These are phyloP conservation scores for Candida nanaspora DNA, from an alignment of 805 yeast species.

Conservation along the genomic window DNA sequence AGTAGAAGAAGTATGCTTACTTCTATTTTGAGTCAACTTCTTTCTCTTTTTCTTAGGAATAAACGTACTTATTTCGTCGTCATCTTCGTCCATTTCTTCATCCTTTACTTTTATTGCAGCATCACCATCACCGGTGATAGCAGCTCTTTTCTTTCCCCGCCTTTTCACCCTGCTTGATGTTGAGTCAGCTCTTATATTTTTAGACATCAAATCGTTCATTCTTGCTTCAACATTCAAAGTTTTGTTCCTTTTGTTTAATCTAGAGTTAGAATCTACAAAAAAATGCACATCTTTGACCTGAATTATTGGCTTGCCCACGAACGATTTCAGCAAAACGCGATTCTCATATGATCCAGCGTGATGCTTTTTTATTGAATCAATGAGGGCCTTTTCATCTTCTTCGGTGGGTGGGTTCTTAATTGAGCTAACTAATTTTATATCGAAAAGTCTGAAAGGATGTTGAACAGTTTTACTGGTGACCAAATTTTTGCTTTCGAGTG, in stretches of 20 bases:
- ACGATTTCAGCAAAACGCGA: background rate
- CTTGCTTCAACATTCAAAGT: too few relatives aligned
- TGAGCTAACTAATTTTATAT: slow-evolving; percentile 3
- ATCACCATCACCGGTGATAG: background rate
- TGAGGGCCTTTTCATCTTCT: slow-evolving; percentile 3
- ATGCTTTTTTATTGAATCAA: too few relatives aligned
- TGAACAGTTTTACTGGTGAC: slow-evolving; percentile 6
- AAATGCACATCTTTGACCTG: slow-evolving; percentile 16
- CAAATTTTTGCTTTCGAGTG: slow-evolving; percentile 25
- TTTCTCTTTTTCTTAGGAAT: slow-evolving; percentile 24
- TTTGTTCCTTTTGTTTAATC: too few relatives aligned
- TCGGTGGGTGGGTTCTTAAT: slow-evolving; percentile 10
- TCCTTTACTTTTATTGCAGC: background rate
- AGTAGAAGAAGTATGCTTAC: background rate
- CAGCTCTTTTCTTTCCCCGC: background rate
- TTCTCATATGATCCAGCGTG: too few relatives aligned
- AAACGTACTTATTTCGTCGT: slow-evolving; percentile 19
- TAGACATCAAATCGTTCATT: too few relatives aligned
- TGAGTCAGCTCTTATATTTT: background rate
- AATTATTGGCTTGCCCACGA: slow-evolving; percentile 5
- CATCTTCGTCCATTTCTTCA: slow-evolving; percentile 2
- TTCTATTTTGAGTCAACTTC: slow-evolving; percentile 8
- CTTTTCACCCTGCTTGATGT: background rate
- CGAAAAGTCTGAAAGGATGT: background rate
- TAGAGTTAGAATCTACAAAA: too few relatives aligned